phyloP scores from a whole-genome alignment of 305 asterid species.

The Stenogyne calaminthoides region DNA sequence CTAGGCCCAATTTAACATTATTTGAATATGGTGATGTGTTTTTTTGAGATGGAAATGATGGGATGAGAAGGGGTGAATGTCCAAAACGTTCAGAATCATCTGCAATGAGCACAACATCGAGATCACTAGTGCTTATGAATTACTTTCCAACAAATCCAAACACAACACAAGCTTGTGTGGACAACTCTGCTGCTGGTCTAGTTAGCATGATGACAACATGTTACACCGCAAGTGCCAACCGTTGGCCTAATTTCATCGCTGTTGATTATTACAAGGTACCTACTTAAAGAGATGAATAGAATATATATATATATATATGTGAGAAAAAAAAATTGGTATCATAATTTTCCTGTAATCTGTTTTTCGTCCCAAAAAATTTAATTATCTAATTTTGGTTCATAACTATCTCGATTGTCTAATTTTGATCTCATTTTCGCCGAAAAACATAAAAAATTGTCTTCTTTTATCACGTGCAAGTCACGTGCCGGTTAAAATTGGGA shows the following conservation, averaged over 20 bases:
- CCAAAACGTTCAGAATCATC: constrained; percentile 75
- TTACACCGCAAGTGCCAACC: constrained; percentile 53
- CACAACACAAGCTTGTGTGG: constrained; percentile 51
- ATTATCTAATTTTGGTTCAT: no score
- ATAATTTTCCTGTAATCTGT: no score
- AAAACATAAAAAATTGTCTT: no score
- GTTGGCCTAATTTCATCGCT: constrained; percentile 94
- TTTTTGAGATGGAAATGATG: constrained; percentile 67
- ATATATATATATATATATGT: no score
- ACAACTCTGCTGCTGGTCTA: constrained; percentile 67
- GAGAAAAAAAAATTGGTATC: no score
- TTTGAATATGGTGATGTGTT: neutral
- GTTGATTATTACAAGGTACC: constrained; percentile 79
- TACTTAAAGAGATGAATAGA: no score
- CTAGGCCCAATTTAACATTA: neutral
- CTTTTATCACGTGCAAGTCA: no score
- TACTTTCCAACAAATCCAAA: constrained; percentile 72
- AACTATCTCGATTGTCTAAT: no score
- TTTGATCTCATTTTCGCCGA: no score
- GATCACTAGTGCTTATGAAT: constrained; percentile 70
- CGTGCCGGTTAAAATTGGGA: no score
- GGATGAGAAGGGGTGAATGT: constrained; percentile 68
- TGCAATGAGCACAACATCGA: constrained; percentile 57
- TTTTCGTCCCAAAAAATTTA: no score
- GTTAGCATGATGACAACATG: constrained; percentile 64